Percentiles rank a stretch among this genome's conserved stretches.
phyloP scores from a whole-genome alignment of 2,329 filamentous ascomycete genomes.

The Beauveria brongniartii region DNA sequence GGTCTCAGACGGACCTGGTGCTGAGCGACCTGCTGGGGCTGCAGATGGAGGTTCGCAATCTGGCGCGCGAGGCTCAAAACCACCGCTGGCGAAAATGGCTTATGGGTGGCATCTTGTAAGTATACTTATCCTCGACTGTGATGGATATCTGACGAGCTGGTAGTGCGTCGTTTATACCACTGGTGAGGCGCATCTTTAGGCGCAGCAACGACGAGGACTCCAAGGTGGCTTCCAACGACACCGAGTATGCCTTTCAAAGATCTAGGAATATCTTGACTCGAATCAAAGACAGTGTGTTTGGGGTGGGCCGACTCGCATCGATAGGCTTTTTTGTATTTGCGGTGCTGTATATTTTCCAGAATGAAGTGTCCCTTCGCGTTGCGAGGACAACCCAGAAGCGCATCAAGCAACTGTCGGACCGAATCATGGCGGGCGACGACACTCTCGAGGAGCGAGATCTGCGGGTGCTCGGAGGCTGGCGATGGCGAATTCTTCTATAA shows the following conservation, averaged over 20 bases:
- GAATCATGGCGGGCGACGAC: constrained; percentile 39
- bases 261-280: constrained; percentile 42
- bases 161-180: constrained; percentile 44
- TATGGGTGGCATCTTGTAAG: constrained; percentile 44
- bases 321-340: constrained; percentile 48
- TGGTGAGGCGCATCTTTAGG: constrained; percentile 43
- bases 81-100: constrained; percentile 46
- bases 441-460: constrained; percentile 41
- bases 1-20: constrained; percentile 33
- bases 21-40: constrained; percentile 37
- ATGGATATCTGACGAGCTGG: not conserved
- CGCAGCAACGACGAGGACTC: constrained; percentile 31
- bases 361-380: constrained; percentile 48
- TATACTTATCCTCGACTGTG: not conserved
- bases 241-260: constrained; percentile 48
- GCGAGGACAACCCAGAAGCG: constrained; percentile 43
- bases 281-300: constrained; percentile 37
- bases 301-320: constrained; percentile 38
- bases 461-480: constrained; percentile 43
- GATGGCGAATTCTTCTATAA: constrained; percentile 48
- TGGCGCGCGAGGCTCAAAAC: constrained; percentile 37
- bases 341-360: constrained; percentile 50
- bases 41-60: constrained; percentile 33
- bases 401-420: constrained; percentile 37
- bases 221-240: constrained; percentile 37